Conservation (phyloP, 306 rosid genomes). For the Trichosanthes cucumerina region DNA sequence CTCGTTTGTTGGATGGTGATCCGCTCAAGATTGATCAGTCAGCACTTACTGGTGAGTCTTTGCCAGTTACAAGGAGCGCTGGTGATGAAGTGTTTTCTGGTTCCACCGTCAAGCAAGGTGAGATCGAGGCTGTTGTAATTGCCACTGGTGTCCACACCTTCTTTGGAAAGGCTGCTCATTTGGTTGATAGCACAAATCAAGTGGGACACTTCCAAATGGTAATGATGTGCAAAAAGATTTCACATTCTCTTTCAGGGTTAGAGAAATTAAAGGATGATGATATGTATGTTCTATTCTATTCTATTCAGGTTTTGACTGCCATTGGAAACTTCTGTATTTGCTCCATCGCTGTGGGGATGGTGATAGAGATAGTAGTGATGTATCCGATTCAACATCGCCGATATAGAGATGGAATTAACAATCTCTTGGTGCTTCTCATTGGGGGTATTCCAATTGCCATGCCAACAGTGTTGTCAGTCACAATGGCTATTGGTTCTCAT, state of each 20-base stretch:
- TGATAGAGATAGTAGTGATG: slow-evolving; percentile 65
- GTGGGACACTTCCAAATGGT: slow-evolving; percentile 90
- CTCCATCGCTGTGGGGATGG: slow-evolving; percentile 66
- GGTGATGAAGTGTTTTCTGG: slow-evolving; percentile 83
- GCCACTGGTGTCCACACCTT: slow-evolving; percentile 94
- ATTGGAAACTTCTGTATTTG: slow-evolving; percentile 95
- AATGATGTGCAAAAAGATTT: neutral
- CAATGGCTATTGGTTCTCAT: slow-evolving; percentile 98
- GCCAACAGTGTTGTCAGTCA: slow-evolving; percentile 89
- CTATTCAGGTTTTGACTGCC: slow-evolving; percentile 59
- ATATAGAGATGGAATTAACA: slow-evolving; percentile 74
- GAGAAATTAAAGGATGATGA: neutral
- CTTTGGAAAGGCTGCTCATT: slow-evolving; percentile 94
- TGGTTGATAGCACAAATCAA: slow-evolving; percentile 73
- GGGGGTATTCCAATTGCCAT: slow-evolving; percentile 96
- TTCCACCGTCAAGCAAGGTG: slow-evolving; percentile 90
- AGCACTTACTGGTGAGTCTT: slow-evolving; percentile 83
- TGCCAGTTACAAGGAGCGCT: slow-evolving; percentile 44
- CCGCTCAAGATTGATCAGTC: slow-evolving; percentile 77
- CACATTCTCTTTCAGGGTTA: neutral
- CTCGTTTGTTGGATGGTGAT: slow-evolving; percentile 81
- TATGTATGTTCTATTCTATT: neutral
- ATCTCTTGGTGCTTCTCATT: slow-evolving; percentile 81
- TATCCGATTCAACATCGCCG: slow-evolving; percentile 65
- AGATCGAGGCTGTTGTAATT: slow-evolving; percentile 81